Conservation (phyloP, 2,329 filamentous ascomycete species). For the Diaporthe aspalathi region DNA sequence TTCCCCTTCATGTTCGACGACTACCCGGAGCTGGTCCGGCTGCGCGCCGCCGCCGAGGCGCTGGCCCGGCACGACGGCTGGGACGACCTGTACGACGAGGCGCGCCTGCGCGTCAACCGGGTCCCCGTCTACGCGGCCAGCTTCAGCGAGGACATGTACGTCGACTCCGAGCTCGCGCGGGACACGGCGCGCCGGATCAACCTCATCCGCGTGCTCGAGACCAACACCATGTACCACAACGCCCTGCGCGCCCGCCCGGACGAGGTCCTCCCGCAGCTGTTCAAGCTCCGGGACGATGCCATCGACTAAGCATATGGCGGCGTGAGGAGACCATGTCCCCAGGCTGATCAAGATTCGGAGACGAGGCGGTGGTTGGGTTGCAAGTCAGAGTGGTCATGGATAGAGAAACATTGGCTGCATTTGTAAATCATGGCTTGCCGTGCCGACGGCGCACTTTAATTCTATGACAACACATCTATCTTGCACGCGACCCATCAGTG, state of each 20-base stretch:
- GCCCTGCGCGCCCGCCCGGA: slow-evolving; percentile 79
- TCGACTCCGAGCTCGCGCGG: slow-evolving; percentile 71
- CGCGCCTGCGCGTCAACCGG: slow-evolving; percentile 69
- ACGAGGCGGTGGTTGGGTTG: neutral
- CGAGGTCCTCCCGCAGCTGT: slow-evolving; percentile 81
- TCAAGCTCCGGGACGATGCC: slow-evolving; percentile 77
- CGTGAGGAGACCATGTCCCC: neutral
- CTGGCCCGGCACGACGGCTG: slow-evolving; percentile 71
- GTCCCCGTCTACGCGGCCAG: slow-evolving; percentile 76
- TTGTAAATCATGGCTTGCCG: slow-evolving; percentile 42
- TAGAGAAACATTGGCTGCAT: slow-evolving; percentile 16
- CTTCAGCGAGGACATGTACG: slow-evolving; percentile 80
- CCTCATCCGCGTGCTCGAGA: slow-evolving; percentile 83
- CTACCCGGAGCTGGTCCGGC: slow-evolving; percentile 77
- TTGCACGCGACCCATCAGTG: neutral
- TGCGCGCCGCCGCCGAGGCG: slow-evolving; percentile 76
- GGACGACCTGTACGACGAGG: slow-evolving; percentile 72
- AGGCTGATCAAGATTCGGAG: neutral
- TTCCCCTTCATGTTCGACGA: slow-evolving; percentile 87
- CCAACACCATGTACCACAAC: slow-evolving; percentile 85
- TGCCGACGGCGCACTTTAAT: slow-evolving; percentile 38
- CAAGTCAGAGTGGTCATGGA: neutral
- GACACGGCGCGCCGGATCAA: slow-evolving; percentile 78
- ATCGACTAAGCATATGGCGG: slow-evolving; percentile 58
- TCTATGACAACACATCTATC: slow-evolving; percentile 36